Evolutionary conservation across 2,329 filamentous ascomycete species (phyloP), one percentile per base, ranked within the genome.

Genomic region (Botrytis tulipae): DNA sequence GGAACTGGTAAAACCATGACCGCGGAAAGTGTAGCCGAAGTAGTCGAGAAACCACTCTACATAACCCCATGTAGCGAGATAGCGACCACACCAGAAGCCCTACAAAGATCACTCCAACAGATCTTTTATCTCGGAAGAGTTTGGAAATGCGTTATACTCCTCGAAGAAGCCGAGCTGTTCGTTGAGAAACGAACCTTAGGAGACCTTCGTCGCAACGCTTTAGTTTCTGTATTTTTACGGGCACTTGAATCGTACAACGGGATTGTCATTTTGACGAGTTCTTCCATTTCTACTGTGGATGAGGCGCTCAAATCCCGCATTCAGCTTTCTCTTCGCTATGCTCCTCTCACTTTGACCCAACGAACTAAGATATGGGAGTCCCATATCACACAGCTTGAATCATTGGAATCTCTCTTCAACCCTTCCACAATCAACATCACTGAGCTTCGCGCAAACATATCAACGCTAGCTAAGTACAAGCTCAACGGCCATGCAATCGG

Each of bases 211-310:
- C 65, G 71, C n/a, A 73, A 70, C 60, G 57, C 66, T 37, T 62
- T 73, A 44, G 51, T 70, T 8, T 73, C 71, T 35, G 81, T 82
- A 48, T 80, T 82, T 63, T 78, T 85, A 44, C 80, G 83, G 22
- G 77, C 79, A n/a, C 76, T 85, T 20, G 81, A 83, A 51, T 84
- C 84, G 68, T 84, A 83, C 66, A 76, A 44, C 25, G 71, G 84
- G 57, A 82, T 85, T 66, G 77, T 83, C 2, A 82, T 84, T 74
- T 79, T 85, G 0, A 85, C 84, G 4, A 82, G 81, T n/a, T 82
- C 84, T 32, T 80, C 83, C 1, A 81, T 84, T 59, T 66, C 78
- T 3, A 73, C 73, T 18, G 80, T 84, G 61, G 83, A 84, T 62
- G 78, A 80, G 35, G 82, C 81, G 0, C 81, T 84, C 74, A 78